phyloP scores from a whole-genome alignment of 2,329 filamentous ascomycete species.

The Fusarium equiseti region DNA sequence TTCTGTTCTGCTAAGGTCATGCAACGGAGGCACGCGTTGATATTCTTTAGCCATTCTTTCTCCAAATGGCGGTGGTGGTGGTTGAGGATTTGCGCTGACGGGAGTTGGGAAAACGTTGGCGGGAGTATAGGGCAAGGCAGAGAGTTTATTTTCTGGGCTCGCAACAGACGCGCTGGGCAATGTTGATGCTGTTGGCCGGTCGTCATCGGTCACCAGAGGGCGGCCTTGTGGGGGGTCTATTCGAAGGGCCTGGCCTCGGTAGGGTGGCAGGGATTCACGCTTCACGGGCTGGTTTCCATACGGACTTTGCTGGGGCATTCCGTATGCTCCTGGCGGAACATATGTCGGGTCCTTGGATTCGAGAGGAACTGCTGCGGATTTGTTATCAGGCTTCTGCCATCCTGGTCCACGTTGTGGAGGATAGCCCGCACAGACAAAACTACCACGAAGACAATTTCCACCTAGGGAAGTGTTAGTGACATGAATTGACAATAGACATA shows the following conservation, averaged over 20 bases:
- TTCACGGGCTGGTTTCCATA: conserved; percentile 58
- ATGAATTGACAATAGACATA: not conserved
- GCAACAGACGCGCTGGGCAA: conserved; percentile 68
- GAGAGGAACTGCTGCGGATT: conserved; percentile 77
- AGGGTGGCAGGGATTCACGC: conserved; percentile 69
- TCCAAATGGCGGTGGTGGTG: conserved; percentile 57
- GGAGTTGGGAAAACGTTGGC: conserved; percentile 72
- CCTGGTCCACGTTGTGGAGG: conserved; percentile 77
- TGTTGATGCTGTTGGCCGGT: conserved; percentile 69
- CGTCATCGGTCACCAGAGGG: conserved; percentile 67
- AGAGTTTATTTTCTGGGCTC: conserved; percentile 73
- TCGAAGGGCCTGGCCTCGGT: conserved; percentile 71
- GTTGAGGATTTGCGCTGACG: conserved; percentile 67
- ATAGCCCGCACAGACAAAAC: conserved; percentile 93
- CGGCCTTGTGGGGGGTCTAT: conserved; percentile 73
- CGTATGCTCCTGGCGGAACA: conserved; percentile 71
- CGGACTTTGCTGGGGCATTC: conserved; percentile 65
- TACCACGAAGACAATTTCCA: conserved; percentile 90
- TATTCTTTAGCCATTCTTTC: conserved; percentile 69
- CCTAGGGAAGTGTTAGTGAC: conserved; percentile 60
- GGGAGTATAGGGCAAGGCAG: conserved; percentile 66
- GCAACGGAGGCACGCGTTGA: conserved; percentile 70
- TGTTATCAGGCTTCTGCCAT: conserved; percentile 82
- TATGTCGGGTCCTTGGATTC: conserved; percentile 84
- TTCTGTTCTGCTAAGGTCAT: conserved; percentile 69